Conservation (phyloP, 345 rosid species). For the Bruguiera gymnorhiza region DNA sequence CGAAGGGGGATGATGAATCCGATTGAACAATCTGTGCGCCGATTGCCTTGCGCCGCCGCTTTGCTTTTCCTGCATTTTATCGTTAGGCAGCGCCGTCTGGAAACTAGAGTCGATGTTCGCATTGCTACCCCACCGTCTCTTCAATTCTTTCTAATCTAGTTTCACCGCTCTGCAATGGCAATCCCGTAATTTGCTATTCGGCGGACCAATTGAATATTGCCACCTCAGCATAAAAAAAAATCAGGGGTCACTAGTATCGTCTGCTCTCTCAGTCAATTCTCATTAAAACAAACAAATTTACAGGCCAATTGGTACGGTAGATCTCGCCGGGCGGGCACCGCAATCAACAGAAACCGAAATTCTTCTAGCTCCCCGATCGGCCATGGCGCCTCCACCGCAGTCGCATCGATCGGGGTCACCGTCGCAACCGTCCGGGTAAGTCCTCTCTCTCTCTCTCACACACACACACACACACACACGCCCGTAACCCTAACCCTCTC, state of each 20-base stretch:
- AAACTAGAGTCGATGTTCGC: no score
- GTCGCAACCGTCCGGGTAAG: conserved; percentile 97
- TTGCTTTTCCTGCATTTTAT: no score
- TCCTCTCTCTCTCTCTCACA: background rate
- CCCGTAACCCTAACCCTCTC: background rate
- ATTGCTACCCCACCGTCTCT: no score
- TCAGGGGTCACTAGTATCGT: background rate
- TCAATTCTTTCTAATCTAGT: no score
- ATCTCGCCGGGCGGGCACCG: conserved; percentile 16
- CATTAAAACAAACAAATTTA: background rate
- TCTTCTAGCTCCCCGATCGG: conserved; percentile 14
- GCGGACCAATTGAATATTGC: conserved; percentile 6
- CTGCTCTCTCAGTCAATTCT: background rate
- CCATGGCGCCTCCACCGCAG: conserved; percentile 85
- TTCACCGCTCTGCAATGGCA: no score
- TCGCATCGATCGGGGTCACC: conserved; percentile 84
- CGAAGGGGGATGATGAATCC: no score
- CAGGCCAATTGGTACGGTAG: conserved; percentile 5
- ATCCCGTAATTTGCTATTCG: no score
- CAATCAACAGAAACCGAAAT: background rate
- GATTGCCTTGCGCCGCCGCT: no score
- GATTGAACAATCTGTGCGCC: no score
- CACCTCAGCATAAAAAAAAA: conserved; percentile 1
- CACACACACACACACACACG: no score
- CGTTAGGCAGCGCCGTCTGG: no score